A percentile compares a stretch with the other conserved stretches of the same genome.
Evolutionary conservation across 83 land plant genomes (phyloP).

Genomic region (Picea engelmannii): DNA sequence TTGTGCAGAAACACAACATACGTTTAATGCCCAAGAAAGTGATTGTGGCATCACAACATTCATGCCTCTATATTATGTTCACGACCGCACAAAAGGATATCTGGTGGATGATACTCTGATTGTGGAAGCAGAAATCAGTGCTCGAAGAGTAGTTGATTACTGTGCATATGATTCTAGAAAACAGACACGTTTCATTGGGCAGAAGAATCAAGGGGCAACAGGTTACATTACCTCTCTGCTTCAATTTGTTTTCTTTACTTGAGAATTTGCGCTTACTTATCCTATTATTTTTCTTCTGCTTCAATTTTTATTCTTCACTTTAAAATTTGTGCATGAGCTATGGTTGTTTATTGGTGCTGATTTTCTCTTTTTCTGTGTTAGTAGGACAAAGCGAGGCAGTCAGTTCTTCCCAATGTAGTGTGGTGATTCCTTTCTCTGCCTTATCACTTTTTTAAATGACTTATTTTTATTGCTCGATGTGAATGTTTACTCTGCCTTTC

Average conservation of each 20-base stretch:
- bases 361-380: too few species aligned
- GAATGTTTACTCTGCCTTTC: too few species aligned
- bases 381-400: too few species aligned
- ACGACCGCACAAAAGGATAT: conserved; percentile 82
- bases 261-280: too few species aligned
- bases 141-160: conserved; percentile 78
- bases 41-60: conserved; percentile 99
- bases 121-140: conserved; percentile 89
- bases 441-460: too few species aligned
- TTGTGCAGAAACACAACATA: conserved; percentile 89
- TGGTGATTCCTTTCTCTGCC: too few species aligned
- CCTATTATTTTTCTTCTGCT: too few species aligned
- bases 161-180: conserved; percentile 94
- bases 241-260: conserved; percentile 26
- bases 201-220: conserved; percentile 98
- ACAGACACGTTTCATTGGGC: conserved; percentile 88
- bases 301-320: too few species aligned
- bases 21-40: conserved; percentile 89
- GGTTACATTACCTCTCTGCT: conserved; percentile 98
- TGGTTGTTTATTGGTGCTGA: too few species aligned
- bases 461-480: too few species aligned
- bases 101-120: conserved; percentile 80
- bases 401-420: too few species aligned
- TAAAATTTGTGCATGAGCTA: too few species aligned
- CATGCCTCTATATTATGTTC: conserved; percentile 87